Evolutionary conservation across 139 green algal species (phyloP).

Genomic region (Picochlorum sp.): DNA sequence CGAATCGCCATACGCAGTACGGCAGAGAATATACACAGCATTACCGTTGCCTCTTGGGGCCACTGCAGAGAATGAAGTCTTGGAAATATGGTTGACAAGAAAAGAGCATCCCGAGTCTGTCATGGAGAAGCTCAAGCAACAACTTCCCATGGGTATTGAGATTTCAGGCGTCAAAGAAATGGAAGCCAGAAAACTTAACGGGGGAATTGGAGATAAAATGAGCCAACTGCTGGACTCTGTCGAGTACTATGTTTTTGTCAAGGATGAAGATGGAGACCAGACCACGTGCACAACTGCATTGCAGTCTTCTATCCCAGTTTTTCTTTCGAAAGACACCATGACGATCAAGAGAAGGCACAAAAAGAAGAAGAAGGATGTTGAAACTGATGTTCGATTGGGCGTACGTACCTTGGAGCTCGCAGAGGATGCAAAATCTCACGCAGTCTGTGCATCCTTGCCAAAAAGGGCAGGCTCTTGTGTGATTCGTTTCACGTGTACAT

Average conservation of each 20-base stretch:
- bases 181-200: slow-evolving; percentile 33
- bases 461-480: slow-evolving; percentile 2
- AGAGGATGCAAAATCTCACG: background rate
- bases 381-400: slow-evolving; percentile 22
- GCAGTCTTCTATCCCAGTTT: background rate
- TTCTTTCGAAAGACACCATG: slow-evolving; percentile 6
- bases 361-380: slow-evolving; percentile 23
- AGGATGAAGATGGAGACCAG: slow-evolving; percentile 5
- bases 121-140: slow-evolving; percentile 16
- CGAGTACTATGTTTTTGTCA: slow-evolving; percentile 33
- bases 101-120: slow-evolving; percentile 16
- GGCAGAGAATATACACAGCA: slow-evolving; percentile 35
- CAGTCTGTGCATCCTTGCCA: background rate
- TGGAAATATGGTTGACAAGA: slow-evolving; percentile 38
- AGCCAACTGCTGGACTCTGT: slow-evolving; percentile 21
- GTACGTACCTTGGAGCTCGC: slow-evolving; percentile 25
- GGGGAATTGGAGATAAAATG: slow-evolving; percentile 37
- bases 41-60: slow-evolving; percentile 50
- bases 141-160: slow-evolving; percentile 33
- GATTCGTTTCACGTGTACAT: slow-evolving; percentile 15
- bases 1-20: slow-evolving; percentile 35
- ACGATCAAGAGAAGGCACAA: slow-evolving; percentile 14
- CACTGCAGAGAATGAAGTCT: slow-evolving; percentile 38
- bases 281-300: slow-evolving; percentile 2
- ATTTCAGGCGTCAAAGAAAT: slow-evolving; percentile 29